A percentile compares a stretch with the other conserved stretches of the same genome.
phyloP scores from a whole-genome alignment of 208 protist genomes.

The Leishmania tarentolae region DNA sequence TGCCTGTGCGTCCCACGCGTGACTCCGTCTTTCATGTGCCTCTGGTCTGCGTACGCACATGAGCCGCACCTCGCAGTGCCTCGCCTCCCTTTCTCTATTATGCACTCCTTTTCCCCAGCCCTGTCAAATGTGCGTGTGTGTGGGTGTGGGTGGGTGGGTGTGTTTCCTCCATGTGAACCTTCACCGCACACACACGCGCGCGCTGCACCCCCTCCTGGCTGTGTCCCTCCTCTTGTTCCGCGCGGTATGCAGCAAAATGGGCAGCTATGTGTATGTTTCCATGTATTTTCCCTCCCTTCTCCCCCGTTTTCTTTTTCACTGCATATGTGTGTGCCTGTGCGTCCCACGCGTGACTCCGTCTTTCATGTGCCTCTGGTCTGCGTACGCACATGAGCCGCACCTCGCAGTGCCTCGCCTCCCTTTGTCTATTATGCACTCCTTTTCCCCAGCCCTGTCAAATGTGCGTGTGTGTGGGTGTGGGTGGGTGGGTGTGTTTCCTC shows the following conservation, averaged over 20 bases:
- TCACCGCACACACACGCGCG: neutral
- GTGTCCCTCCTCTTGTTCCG: neutral
- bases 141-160: neutral
- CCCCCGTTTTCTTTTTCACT: too few relatives aligned
- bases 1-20: neutral
- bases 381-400: neutral
- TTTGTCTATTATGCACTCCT: neutral
- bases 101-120: neutral
- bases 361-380: neutral
- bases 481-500: neutral
- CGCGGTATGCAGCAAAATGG: neutral
- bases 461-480: neutral
- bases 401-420: too few relatives aligned
- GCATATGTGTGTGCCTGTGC: too few relatives aligned
- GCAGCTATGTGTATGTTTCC: neutral
- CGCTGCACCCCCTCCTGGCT: neutral
- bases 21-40: neutral
- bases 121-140: neutral
- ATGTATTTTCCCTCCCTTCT: conserved; percentile 6
- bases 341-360: too few relatives aligned
- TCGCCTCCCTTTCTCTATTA: neutral
- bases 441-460: neutral
- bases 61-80: neutral
- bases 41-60: neutral
- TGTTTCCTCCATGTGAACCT: neutral